A percentile compares a stretch with the other conserved stretches of the same genome.
Evolutionary conservation across 2,329 filamentous ascomycete species (phyloP).

Genomic region (Aspergillus oerlinghausenensis): DNA sequence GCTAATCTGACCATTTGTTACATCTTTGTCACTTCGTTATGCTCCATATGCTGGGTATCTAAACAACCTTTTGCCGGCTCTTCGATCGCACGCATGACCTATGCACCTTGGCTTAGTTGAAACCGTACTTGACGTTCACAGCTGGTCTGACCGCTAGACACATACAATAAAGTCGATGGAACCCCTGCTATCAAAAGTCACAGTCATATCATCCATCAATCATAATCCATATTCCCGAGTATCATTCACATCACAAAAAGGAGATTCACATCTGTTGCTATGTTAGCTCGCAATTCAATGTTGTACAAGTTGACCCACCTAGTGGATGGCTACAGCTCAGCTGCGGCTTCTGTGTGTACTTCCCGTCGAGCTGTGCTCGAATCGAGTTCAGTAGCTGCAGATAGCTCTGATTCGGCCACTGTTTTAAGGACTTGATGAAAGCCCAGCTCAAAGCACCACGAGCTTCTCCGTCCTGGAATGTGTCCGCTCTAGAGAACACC

Average conservation of each 20-base stretch:
- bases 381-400: constrained; percentile 91
- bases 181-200: not conserved
- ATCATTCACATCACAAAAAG: constrained; percentile 60
- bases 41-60: not conserved
- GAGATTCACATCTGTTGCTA: constrained; percentile 54
- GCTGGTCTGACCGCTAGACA: too few species aligned
- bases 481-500: constrained; percentile 66
- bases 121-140: too few species aligned
- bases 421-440: constrained; percentile 83
- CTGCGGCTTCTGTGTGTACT: constrained; percentile 94
- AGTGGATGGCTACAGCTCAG: constrained; percentile 93
- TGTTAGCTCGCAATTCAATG: constrained; percentile 1
- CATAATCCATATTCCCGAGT: not conserved
- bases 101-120: too few species aligned
- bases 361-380: constrained; percentile 76
- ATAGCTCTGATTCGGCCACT: constrained; percentile 91
- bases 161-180: not conserved
- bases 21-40: not conserved
- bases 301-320: constrained; percentile 54
- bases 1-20: too few species aligned
- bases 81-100: too few species aligned
- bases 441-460: constrained; percentile 98
- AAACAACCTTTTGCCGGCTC: not conserved
- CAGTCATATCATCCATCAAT: not conserved
- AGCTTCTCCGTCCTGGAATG: constrained; percentile 79